phyloP scores from a whole-genome alignment of 2,329 filamentous ascomycete species.

The Capronia epimyces region DNA sequence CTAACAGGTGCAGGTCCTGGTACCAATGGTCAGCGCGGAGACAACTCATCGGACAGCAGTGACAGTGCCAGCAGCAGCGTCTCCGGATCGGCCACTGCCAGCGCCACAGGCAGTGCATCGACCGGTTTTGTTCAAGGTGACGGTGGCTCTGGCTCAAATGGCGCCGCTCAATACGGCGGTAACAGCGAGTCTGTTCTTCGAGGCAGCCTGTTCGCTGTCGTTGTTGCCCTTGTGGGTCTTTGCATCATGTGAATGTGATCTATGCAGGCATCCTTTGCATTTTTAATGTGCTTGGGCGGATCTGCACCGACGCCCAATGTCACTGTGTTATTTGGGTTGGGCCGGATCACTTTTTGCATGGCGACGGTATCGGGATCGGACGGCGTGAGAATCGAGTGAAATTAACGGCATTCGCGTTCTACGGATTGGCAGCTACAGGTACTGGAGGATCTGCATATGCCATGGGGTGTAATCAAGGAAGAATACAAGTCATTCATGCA shows the following conservation, averaged over 20 bases:
- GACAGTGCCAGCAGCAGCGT: neutral
- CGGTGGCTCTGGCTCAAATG: conserved; percentile 15
- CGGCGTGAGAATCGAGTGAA: neutral
- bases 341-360: neutral
- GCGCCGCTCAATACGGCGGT: conserved; percentile 18
- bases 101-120: conserved; percentile 22
- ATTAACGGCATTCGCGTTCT: neutral
- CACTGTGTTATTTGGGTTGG: neutral
- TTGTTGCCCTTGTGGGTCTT: conserved; percentile 44
- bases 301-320: neutral
- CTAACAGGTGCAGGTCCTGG: conserved; percentile 49
- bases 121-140: conserved; percentile 29
- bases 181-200: conserved; percentile 38
- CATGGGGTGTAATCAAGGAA: no score
- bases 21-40: conserved; percentile 28
- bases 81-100: conserved; percentile 12
- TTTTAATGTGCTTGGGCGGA: neutral
- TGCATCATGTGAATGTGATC: conserved; percentile 36
- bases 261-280: neutral
- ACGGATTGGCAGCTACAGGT: neutral
- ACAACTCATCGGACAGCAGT: conserved; percentile 29
- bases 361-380: neutral
- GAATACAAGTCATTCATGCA: no score
- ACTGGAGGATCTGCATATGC: no score
- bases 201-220: conserved; percentile 44